Conservation (phyloP, 73 alveolate species). For the Symbiodinium pilosum region DNA sequence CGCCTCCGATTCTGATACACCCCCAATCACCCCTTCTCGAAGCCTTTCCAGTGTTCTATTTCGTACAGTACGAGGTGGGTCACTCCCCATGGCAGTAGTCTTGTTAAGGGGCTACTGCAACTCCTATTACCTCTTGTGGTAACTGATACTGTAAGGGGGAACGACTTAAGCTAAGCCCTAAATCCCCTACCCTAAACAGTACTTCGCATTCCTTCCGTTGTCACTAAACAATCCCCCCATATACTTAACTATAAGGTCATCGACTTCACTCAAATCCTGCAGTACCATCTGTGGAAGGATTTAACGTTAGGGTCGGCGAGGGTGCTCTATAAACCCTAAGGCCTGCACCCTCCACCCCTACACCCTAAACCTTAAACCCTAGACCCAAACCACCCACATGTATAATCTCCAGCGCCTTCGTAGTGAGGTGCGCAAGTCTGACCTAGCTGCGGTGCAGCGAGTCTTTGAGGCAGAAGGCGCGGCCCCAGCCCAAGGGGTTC, state of each 20-base stretch:
- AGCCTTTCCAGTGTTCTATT: too few species aligned
- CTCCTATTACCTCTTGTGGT: background rate
- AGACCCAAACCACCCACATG: background rate
- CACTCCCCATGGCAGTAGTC: background rate
- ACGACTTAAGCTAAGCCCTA: too few species aligned
- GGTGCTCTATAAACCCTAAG: background rate
- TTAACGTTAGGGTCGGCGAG: too few species aligned
- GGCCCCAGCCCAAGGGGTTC: background rate
- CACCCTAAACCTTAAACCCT: too few species aligned
- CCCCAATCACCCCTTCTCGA: too few species aligned
- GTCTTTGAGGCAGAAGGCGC: conserved; percentile 89
- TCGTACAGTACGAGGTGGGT: background rate
- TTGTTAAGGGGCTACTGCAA: background rate
- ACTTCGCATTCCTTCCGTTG: too few species aligned
- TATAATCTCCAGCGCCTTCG: background rate
- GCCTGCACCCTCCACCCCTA: too few species aligned
- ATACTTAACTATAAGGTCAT: too few species aligned
- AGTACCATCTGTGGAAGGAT: too few species aligned
- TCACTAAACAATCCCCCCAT: too few species aligned
- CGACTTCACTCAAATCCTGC: too few species aligned
- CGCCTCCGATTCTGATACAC: too few species aligned
- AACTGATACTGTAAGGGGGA: background rate
- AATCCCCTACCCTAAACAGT: background rate
- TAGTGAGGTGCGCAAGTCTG: conserved; percentile 50
- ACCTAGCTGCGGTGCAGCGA: conserved; percentile 70